Conservation (phyloP, 306 rosid species). For the Mucuna pruriens region DNA sequence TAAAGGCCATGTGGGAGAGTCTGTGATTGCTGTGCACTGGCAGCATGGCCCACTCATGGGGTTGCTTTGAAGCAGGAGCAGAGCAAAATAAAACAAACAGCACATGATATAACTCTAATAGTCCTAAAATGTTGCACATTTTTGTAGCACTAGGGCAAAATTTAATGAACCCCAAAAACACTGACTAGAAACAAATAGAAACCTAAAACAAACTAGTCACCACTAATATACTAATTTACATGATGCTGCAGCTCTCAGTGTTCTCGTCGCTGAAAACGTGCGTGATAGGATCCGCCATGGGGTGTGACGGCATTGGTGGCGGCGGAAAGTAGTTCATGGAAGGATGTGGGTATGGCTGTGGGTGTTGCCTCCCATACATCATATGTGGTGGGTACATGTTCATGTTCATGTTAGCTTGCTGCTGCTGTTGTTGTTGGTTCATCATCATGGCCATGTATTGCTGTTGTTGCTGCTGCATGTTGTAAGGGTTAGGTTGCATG, state of each 20-base stretch:
- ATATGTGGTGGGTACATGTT: slow-evolving; percentile 70
- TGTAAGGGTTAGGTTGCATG: slow-evolving; percentile 49
- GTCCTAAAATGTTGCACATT: slow-evolving; percentile 48
- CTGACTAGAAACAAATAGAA: slow-evolving; percentile 33
- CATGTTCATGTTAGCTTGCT: slow-evolving; percentile 54
- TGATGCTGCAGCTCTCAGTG: slow-evolving; percentile 75
- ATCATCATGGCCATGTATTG: slow-evolving; percentile 91
- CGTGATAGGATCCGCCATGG: slow-evolving; percentile 56
- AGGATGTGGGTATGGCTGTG: slow-evolving; percentile 21
- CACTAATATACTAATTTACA: slow-evolving; percentile 59
- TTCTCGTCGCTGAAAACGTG: slow-evolving; percentile 87
- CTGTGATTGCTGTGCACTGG: slow-evolving; percentile 15
- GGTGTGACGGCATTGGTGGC: slow-evolving; percentile 59
- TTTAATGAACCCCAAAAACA: slow-evolving; percentile 20
- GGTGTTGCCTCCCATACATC: slow-evolving; percentile 75
- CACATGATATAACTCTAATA: slow-evolving; percentile 16
- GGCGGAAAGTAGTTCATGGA: slow-evolving; percentile 59
- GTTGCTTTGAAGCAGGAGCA: slow-evolving; percentile 30
- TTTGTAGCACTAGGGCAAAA: slow-evolving; percentile 41
- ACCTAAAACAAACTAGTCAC: slow-evolving; percentile 19
- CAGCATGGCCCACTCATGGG: slow-evolving; percentile 28
- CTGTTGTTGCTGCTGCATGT: slow-evolving; percentile 49
- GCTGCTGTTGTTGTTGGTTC: slow-evolving; percentile 70
- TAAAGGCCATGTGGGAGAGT: slow-evolving; percentile 38
- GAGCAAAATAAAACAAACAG: slow-evolving; percentile 34